Evolutionary conservation across 1,284 basidiomycete species (phyloP), one percentile per base, ranked within the genome.

Genomic region (Athelia psychrophila): DNA sequence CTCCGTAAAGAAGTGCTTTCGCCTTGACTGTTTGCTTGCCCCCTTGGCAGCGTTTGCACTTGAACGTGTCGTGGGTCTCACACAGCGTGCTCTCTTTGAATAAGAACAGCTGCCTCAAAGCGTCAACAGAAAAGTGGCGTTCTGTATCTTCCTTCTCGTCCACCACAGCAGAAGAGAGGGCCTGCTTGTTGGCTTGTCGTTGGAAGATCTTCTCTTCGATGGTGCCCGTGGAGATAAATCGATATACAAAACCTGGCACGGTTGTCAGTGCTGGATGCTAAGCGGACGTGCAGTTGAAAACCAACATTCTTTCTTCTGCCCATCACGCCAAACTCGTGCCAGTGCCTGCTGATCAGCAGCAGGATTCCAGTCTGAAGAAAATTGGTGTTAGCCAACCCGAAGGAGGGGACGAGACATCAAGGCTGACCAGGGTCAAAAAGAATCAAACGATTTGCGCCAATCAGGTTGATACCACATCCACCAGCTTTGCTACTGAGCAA

Each of bases 131-230:
- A 73, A 98, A 99, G 69, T 98, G 95, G 1, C 96, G 87, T 56
- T 97, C 96, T 0, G 93, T 86, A 63, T 97, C 93, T 70, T 97
- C 91, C 57, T 95, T 96, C 68, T 98, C 95, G 66, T 99, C 96
- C 12, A 99, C 95, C 3, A 99, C 95, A 20, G 94, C 94, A 0
- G 95, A 95, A 0, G 97, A 99, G 2, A 99, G 81, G 3, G 95
- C 93, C 69, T 98, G 95, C 70, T 99, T 99, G 64, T 89, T 91
- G 40, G 95, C 95, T 71, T 98, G 93, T 54, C 93, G 77, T 70
- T 98, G 95, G 70, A 97, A 95, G 56, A 98, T 97, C 77, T 98
- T 99, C 71, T 99, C 97, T 71, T 99, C 97, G 58, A 99, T 98
- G 2, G 95, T 97, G 1, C 96, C 96, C 0, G 96, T 97, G 1